Percentiles rank a stretch among this genome's conserved stretches.
Conservation (phyloP, 169 alveolate genomes). For the Plasmodium falciparum region DNA sequence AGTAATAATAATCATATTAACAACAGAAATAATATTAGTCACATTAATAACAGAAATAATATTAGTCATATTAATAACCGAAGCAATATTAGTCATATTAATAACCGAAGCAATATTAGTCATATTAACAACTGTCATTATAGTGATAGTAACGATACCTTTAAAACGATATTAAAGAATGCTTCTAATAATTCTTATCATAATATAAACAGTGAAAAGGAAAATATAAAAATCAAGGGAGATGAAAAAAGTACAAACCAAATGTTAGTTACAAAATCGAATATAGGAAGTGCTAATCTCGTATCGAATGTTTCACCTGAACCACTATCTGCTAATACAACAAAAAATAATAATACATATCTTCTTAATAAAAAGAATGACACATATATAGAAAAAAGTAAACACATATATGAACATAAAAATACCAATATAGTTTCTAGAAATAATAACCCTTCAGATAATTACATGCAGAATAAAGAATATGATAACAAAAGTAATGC, state of each 20-base stretch:
- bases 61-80: too few relatives aligned
- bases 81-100: too few relatives aligned
- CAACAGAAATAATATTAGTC: too few relatives aligned
- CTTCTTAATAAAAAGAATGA: background rate
- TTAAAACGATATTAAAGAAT: too few relatives aligned
- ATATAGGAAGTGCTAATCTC: slow-evolving; percentile 9
- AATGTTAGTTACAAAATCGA: background rate
- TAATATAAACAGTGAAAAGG: background rate
- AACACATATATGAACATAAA: background rate
- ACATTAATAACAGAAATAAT: too few relatives aligned
- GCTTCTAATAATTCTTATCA: too few relatives aligned
- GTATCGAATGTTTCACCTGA: slow-evolving; percentile 2
- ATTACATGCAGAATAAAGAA: background rate
- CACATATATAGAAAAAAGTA: background rate
- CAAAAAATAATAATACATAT: background rate
- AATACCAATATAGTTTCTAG: background rate
- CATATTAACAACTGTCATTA: too few relatives aligned
- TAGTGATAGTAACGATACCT: too few relatives aligned
- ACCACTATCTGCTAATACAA: background rate
- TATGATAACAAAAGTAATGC: background rate
- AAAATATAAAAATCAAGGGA: slow-evolving; percentile 11
- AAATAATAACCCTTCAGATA: background rate
- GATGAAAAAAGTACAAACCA: slow-evolving; percentile 31
- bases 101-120: too few relatives aligned
- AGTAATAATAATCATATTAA: too few relatives aligned